Evolutionary conservation across 1,284 basidiomycete species (phyloP).

Genomic region (Tetrapyrgos nigripes): DNA sequence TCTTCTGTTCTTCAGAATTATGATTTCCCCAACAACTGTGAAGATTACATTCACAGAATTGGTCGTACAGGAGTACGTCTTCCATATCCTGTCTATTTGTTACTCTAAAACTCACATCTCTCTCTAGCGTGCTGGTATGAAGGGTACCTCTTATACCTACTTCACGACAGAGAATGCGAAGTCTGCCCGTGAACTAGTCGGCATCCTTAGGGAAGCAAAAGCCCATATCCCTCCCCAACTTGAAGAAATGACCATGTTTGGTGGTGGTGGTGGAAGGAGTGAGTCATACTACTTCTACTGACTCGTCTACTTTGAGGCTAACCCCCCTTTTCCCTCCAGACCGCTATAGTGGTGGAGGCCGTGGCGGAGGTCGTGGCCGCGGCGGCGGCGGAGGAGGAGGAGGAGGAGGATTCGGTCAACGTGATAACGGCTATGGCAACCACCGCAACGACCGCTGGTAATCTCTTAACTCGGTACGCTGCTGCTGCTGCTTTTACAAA

Average conservation of each 20-base stretch:
- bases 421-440: constrained; percentile 44
- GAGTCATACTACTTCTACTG: constrained; percentile 25
- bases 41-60: constrained; percentile 95
- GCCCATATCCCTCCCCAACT: constrained; percentile 89
- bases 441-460: constrained; percentile 40
- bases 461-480: neutral
- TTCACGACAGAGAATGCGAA: constrained; percentile 97
- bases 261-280: constrained; percentile 81
- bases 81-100: neutral
- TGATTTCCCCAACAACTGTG: constrained; percentile 97
- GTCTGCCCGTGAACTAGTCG: constrained; percentile 90
- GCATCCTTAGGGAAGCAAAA: constrained; percentile 92
- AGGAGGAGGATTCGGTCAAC: constrained; percentile 40
- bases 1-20: constrained; percentile 70
- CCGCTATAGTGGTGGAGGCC: constrained; percentile 56
- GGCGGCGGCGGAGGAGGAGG: constrained; percentile 16
- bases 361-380: constrained; percentile 42
- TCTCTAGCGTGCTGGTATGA: constrained; percentile 83
- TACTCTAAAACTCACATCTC: constrained; percentile 20
- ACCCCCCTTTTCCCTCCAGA: constrained; percentile 39
- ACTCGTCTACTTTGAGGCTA: constrained; percentile 5
- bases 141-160: constrained; percentile 94
- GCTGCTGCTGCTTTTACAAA: neutral
- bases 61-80: constrained; percentile 82
- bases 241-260: constrained; percentile 92